These are phyloP conservation scores for Fusarium dimerum DNA, from an alignment of 2,329 filamentous ascomycete genomes.

Conservation along the genomic window DNA sequence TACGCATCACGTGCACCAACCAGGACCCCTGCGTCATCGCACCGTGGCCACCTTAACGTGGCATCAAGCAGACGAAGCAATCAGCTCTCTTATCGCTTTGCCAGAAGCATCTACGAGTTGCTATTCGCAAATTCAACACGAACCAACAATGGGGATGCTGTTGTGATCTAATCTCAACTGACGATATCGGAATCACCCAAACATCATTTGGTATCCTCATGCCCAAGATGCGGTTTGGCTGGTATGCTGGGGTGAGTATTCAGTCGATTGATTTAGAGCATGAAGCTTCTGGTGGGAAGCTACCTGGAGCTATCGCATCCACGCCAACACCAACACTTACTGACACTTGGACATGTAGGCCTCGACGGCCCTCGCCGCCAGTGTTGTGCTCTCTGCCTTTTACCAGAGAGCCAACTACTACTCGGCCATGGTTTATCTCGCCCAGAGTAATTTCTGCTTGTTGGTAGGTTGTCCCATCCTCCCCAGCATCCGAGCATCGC, in stretches of 20 bases:
- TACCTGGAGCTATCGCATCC: constrained; percentile 24
- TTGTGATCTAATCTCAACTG: constrained; percentile 17
- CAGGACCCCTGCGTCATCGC: constrained; percentile 30
- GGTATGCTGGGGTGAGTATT: constrained; percentile 61
- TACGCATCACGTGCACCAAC: constrained; percentile 23
- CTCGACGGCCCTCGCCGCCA: constrained; percentile 80
- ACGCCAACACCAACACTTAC: constrained; percentile 16
- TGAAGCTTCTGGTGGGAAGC: constrained; percentile 24
- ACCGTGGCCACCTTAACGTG: constrained; percentile 30
- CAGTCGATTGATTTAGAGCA: no score
- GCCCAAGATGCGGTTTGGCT: constrained; percentile 57
- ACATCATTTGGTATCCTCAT: constrained; percentile 24
- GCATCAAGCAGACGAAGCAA: constrained; percentile 26
- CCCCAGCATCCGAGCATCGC: not conserved
- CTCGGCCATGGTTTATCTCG: constrained; percentile 93
- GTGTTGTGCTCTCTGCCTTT: constrained; percentile 86
- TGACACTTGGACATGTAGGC: constrained; percentile 49
- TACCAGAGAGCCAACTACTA: constrained; percentile 98
- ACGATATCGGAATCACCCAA: constrained; percentile 10
- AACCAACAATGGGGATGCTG: constrained; percentile 26
- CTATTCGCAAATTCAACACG: constrained; percentile 8
- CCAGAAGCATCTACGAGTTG: constrained; percentile 13
- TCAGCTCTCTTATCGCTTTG: constrained; percentile 8
- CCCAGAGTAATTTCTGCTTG: constrained; percentile 92
- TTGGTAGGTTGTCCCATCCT: constrained; percentile 61